phyloP scores from a whole-genome alignment of 306 rosid species.

The Vigna unguiculata region DNA sequence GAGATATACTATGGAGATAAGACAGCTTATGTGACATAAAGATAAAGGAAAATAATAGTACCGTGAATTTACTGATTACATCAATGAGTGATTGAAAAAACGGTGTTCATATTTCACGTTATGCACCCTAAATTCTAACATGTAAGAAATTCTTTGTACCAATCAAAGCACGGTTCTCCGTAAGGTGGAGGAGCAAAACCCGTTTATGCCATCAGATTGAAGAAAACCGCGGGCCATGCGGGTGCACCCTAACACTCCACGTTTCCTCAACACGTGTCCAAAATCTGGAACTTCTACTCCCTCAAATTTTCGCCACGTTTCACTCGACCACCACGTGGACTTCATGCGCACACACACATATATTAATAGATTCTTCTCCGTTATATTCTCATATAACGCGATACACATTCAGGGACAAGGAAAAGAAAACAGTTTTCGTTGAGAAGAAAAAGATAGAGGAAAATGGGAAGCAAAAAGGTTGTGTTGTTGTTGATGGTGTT shows the following conservation, averaged over 20 bases:
- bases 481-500: slow-evolving; percentile 39
- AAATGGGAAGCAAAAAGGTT: slow-evolving; percentile 46
- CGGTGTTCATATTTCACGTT: not conserved
- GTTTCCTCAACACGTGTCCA: slow-evolving; percentile 55
- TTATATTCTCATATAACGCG: not conserved
- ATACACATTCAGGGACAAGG: not conserved
- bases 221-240: slow-evolving; percentile 38
- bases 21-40: slow-evolving; percentile 8
- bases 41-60: not conserved
- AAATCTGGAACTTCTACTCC: not conserved
- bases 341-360: not conserved
- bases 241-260: not conserved
- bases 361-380: slow-evolving; percentile 6
- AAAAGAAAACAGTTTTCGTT: slow-evolving; percentile 1
- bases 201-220: slow-evolving; percentile 13
- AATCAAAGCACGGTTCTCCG: too few relatives aligned
- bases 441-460: not conserved
- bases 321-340: slow-evolving; percentile 54
- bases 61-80: not conserved
- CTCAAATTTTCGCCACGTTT: slow-evolving; percentile 53
- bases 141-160: not conserved
- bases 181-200: slow-evolving; percentile 32
- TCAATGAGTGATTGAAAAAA: not conserved
- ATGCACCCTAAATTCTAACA: slow-evolving; percentile 1
- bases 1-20: not conserved